Conservation (phyloP, 2,329 filamentous ascomycete genomes). For the Dactylellina haptotyla region DNA sequence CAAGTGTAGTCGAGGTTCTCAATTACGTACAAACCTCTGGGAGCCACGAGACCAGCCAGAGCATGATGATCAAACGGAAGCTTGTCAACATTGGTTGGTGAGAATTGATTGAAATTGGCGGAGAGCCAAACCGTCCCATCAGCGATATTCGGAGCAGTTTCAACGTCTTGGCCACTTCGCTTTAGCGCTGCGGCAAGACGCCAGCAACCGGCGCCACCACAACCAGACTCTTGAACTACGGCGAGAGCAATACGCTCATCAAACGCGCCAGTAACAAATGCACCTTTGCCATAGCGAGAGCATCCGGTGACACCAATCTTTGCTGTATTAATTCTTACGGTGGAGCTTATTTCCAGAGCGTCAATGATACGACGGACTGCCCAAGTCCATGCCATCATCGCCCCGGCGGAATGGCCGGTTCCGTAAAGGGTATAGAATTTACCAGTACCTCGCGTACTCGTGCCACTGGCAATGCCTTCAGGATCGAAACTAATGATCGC, state of each 20-base stretch:
- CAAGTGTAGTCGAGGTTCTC: constrained; percentile 70
- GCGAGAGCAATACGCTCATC: constrained; percentile 70
- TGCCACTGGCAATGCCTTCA: constrained; percentile 68
- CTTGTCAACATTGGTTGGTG: constrained; percentile 60
- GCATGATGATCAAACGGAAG: constrained; percentile 70
- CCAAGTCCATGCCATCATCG: constrained; percentile 72
- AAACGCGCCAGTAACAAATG: constrained; percentile 70
- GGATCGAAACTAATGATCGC: constrained; percentile 71
- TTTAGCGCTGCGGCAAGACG: constrained; percentile 67
- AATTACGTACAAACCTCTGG: constrained; percentile 67
- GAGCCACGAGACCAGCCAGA: constrained; percentile 68
- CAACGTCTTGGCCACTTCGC: constrained; percentile 68
- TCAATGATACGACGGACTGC: constrained; percentile 71
- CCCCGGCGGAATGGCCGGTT: constrained; percentile 67
- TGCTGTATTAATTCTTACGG: constrained; percentile 65
- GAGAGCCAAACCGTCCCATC: constrained; percentile 73
- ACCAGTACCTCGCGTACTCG: constrained; percentile 66
- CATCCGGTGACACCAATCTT: constrained; percentile 71
- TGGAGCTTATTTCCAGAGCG: constrained; percentile 67
- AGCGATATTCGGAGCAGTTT: constrained; percentile 70
- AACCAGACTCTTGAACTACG: constrained; percentile 72
- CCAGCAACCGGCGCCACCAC: constrained; percentile 72
- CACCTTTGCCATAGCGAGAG: constrained; percentile 73
- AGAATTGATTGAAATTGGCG: constrained; percentile 62
- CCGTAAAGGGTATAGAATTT: constrained; percentile 71